phyloP scores from a whole-genome alignment of 306 rosid species.

The Prunus padus region DNA sequence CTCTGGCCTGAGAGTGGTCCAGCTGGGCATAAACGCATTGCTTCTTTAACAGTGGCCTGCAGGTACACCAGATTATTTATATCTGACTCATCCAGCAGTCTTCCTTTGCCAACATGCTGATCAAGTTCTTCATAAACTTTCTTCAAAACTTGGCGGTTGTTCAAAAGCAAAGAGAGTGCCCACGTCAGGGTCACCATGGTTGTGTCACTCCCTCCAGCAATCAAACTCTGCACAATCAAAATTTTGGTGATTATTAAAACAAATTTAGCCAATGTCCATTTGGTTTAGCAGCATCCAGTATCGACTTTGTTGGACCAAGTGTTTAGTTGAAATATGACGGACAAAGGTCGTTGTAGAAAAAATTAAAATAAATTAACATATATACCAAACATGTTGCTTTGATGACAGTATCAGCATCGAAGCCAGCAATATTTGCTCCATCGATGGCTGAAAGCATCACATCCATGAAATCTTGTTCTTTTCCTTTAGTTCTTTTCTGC shows the following conservation, averaged over 20 bases:
- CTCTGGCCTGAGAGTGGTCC: slow-evolving; percentile 42
- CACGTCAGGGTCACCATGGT: slow-evolving; percentile 42
- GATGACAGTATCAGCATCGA: slow-evolving; percentile 33
- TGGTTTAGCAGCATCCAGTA: too few species aligned
- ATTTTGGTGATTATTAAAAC: not conserved
- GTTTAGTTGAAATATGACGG: too few species aligned
- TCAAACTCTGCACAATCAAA: slow-evolving; percentile 26
- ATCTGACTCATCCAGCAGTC: slow-evolving; percentile 48
- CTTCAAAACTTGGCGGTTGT: slow-evolving; percentile 27
- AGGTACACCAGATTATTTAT: slow-evolving; percentile 45
- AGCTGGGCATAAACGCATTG: slow-evolving; percentile 47
- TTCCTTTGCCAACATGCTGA: slow-evolving; percentile 46
- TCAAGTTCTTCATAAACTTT: slow-evolving; percentile 50
- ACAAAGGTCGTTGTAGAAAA: too few species aligned
- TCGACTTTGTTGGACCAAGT: too few species aligned
- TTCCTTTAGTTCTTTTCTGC: slow-evolving; percentile 14
- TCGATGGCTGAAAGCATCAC: slow-evolving; percentile 33
- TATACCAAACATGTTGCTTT: slow-evolving; percentile 40
- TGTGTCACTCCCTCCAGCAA: slow-evolving; percentile 49
- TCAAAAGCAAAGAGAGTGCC: slow-evolving; percentile 39
- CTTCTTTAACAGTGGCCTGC: slow-evolving; percentile 52
- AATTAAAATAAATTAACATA: not conserved
- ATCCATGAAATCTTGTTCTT: slow-evolving; percentile 43
- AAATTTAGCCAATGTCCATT: too few species aligned
- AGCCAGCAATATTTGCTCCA: slow-evolving; percentile 7